A percentile compares a stretch with the other conserved stretches of the same genome.
These are phyloP conservation scores for Gracilariopsis chorda DNA, from an alignment of 23 red algal species.

Conservation along the genomic window DNA sequence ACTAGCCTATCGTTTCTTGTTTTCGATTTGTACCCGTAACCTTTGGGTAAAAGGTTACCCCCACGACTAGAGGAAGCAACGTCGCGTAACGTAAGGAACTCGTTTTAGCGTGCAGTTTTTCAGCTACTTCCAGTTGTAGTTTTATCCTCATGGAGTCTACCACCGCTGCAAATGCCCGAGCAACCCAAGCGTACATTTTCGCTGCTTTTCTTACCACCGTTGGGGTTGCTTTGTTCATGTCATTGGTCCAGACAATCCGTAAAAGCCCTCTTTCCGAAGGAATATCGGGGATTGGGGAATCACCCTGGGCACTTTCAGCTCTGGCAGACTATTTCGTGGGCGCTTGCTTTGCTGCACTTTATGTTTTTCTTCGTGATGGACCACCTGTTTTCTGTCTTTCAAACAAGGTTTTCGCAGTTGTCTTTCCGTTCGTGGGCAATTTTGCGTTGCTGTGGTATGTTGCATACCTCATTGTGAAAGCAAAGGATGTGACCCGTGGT, in stretches of 20 bases:
- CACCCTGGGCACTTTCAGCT: constrained; percentile 34
- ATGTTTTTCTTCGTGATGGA: constrained; percentile 18
- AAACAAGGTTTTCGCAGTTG: constrained; percentile 7
- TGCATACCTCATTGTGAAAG: background rate
- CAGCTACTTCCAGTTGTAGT: no score
- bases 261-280: background rate
- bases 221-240: background rate
- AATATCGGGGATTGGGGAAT: background rate
- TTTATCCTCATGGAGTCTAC: background rate
- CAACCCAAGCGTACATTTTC: background rate
- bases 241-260: background rate
- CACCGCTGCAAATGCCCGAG: background rate
- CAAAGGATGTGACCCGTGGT: background rate
- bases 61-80: no score
- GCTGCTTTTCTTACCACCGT: background rate
- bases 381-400: constrained; percentile 9
- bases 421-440: constrained; percentile 40
- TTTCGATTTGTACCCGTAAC: no score
- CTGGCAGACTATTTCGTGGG: constrained; percentile 46
- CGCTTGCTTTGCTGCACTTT: constrained; percentile 21
- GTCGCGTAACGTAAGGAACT: no score
- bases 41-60: no score
- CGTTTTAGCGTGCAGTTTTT: no score
- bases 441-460: constrained; percentile 31
- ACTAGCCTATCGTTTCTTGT: no score